A percentile compares a stretch with the other conserved stretches of the same genome.
These are phyloP conservation scores for Exserohilum turcica DNA, from an alignment of 2,329 filamentous ascomycete species.

Conservation along the genomic window DNA sequence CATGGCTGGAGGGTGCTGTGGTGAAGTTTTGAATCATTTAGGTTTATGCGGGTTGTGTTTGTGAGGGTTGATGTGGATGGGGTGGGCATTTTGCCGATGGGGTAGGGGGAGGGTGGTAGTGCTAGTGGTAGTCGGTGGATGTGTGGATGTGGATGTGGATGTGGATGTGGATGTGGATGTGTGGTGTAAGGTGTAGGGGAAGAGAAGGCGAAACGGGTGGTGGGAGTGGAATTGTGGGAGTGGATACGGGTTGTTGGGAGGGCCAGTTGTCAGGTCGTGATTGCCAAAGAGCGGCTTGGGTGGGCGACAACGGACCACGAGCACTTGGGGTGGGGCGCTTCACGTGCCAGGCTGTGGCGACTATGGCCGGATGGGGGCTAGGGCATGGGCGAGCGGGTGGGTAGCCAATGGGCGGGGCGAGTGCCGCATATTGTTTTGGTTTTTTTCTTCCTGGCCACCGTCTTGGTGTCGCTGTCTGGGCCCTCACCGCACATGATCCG, in stretches of 20 bases:
- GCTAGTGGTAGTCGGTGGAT: no score
- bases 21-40: not conserved
- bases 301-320: not conserved
- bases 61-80: not conserved
- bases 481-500: slow-evolving; percentile 11
- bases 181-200: not conserved
- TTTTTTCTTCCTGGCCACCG: not conserved
- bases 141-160: no score
- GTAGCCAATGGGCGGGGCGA: not conserved
- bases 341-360: not conserved
- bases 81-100: not conserved
- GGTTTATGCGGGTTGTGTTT: not conserved
- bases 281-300: not conserved
- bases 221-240: no score
- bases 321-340: not conserved
- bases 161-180: no score
- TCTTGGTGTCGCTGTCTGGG: not conserved
- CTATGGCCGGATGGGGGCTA: not conserved
- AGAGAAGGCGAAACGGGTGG: not conserved
- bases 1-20: not conserved
- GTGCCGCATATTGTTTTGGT: slow-evolving; percentile 1
- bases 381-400: not conserved
- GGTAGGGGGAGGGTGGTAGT: no score
- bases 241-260: not conserved
- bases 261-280: not conserved